Evolutionary conservation across 2,329 filamentous ascomycete genomes (phyloP).

Genomic region (Pseudonectria buxi): DNA sequence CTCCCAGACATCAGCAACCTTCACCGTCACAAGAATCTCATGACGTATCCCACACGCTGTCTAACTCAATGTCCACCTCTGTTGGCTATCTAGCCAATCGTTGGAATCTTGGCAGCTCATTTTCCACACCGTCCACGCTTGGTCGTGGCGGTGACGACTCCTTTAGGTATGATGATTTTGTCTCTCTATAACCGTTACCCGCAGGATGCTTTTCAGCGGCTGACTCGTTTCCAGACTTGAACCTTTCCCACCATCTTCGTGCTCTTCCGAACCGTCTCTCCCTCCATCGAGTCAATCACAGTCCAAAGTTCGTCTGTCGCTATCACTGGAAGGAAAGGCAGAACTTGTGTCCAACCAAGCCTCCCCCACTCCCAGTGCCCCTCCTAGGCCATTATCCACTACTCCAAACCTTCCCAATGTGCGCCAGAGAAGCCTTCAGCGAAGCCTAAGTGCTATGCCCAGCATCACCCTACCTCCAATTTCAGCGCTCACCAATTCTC

Average conservation of each 20-base stretch:
- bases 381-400: conserved; percentile 40
- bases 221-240: conserved; percentile 30
- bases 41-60: conserved; percentile 23
- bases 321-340: conserved; percentile 87
- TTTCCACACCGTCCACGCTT: conserved; percentile 41
- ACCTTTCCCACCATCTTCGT: conserved; percentile 37
- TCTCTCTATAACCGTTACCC: not conserved
- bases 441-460: conserved; percentile 63
- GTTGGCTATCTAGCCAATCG: conserved; percentile 49
- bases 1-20: conserved; percentile 20
- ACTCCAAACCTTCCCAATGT: conserved; percentile 41
- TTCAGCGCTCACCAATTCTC: conserved; percentile 43
- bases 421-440: conserved; percentile 50
- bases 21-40: conserved; percentile 23
- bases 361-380: conserved; percentile 53
- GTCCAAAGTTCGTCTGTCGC: conserved; percentile 65
- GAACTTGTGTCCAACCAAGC: conserved; percentile 67
- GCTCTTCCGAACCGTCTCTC: conserved; percentile 36
- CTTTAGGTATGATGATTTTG: conserved; percentile 33
- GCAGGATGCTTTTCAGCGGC: not conserved
- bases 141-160: conserved; percentile 36
- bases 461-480: conserved; percentile 52
- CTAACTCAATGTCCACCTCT: conserved; percentile 37
- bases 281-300: conserved; percentile 27
- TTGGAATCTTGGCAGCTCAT: conserved; percentile 47